Percentiles rank a stretch among this genome's conserved stretches.
Conservation (phyloP, 208 protist genomes). For the Phytomonas serpens region DNA sequence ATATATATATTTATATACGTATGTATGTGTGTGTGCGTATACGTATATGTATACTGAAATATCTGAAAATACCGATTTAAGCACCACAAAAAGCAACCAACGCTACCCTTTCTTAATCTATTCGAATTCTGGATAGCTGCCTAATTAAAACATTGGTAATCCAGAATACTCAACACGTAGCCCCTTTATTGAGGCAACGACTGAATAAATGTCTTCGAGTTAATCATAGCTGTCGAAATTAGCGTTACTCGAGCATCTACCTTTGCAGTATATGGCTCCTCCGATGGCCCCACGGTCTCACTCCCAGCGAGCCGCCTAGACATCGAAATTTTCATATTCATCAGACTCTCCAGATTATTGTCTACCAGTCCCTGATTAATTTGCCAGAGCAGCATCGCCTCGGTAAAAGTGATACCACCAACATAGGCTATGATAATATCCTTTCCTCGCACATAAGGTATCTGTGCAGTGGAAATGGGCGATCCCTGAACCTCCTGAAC, state of each 20-base stretch:
- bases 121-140: not conserved
- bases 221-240: constrained; percentile 72
- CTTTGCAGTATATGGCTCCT: constrained; percentile 67
- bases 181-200: constrained; percentile 26
- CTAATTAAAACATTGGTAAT: not conserved
- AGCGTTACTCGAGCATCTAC: constrained; percentile 72
- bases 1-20: not conserved
- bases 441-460: constrained; percentile 51
- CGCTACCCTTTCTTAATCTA: constrained; percentile 7
- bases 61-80: not conserved
- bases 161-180: not conserved
- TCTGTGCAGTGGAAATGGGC: constrained; percentile 39
- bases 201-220: constrained; percentile 67
- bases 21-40: not conserved
- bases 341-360: constrained; percentile 73
- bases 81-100: not conserved
- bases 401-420: constrained; percentile 76
- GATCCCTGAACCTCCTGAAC: constrained; percentile 48
- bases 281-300: constrained; percentile 3
- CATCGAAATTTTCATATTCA: constrained; percentile 71
- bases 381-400: constrained; percentile 65
- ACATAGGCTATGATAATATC: constrained; percentile 81
- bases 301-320: constrained; percentile 29
- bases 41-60: not conserved
- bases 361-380: constrained; percentile 69